These are phyloP conservation scores for Lithospermum erythrorhizon DNA, from an alignment of 257 asterid species.

Conservation along the genomic window DNA sequence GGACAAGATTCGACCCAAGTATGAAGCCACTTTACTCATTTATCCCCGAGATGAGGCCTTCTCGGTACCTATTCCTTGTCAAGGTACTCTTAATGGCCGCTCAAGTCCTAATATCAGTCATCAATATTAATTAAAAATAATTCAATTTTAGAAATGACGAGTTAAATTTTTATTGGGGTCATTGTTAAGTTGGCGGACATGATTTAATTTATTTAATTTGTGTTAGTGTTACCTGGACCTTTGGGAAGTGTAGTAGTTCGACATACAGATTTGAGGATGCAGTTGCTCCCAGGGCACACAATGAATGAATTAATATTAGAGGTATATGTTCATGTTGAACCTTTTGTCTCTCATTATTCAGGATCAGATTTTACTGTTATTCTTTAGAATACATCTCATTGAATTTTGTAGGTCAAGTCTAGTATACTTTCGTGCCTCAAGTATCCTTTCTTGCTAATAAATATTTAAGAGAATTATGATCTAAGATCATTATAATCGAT, in stretches of 20 bases:
- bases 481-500: background rate
- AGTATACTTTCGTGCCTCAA: background rate
- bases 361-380: background rate
- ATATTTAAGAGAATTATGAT: background rate
- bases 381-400: background rate
- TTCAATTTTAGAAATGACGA: background rate
- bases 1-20: slow-evolving; percentile 43
- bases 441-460: background rate
- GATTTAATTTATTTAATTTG: slow-evolving; percentile 5
- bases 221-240: slow-evolving; percentile 47
- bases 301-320: slow-evolving; percentile 34
- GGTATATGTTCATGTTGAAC: slow-evolving; percentile 14
- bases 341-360: slow-evolving; percentile 1
- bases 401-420: background rate
- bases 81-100: slow-evolving; percentile 23
- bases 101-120: background rate
- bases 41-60: slow-evolving; percentile 24
- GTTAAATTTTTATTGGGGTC: background rate
- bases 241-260: slow-evolving; percentile 16
- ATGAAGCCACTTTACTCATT: slow-evolving; percentile 33
- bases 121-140: background rate
- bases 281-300: slow-evolving; percentile 48
- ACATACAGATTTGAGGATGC: slow-evolving; percentile 10
- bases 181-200: background rate
- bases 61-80: slow-evolving; percentile 26